Evolutionary conservation across 805 yeast genomes (phyloP), one percentile per base, ranked within the genome.

Genomic region (Sugiyamaella chiloensis): DNA sequence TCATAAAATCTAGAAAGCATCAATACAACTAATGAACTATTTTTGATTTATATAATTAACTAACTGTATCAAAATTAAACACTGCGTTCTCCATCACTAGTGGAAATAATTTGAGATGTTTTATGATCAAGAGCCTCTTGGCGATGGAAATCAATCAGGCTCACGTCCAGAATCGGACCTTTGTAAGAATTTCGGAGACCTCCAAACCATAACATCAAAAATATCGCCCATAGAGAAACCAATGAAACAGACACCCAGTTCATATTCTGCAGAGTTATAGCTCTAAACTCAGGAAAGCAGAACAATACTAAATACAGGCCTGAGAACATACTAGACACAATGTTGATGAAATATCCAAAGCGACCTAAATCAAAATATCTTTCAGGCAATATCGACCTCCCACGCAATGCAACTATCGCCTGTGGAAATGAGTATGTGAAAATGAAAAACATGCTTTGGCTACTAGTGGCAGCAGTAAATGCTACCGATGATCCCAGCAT

Each of bases 401-500:
- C 41, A 16, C 41, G 19, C 7, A 37, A 12, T 12, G 24, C 26
- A 6, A 37, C 17, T 16, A 37, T 37, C 7, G 41, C 41, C 23
- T 37, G 41, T 7, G 41, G 41, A 12, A 37, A 37, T 12, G 41
- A 9, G 24, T 37, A 37, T 17, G 41, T 37, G 41, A 37, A 37
- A 12, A 37, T 37, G 19, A 37, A 37, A 37, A 37, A 37, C 41
- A 37, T 37, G 8, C 26, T 17, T n/a, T 37, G 41, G 14, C 26
- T 17, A n/a, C 41, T 37, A 12, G 41, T 37, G 23, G 41, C 41
- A 6, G 41, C 41, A 17, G 17, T 17, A 17, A 37, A 37, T 7
- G 41, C 41, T 8, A 37, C 41, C 8, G 27, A 17, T 5, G 41
- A 37, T 17, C 41, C 41, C 41, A 37, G 41, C 41, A 37, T 37